Base-by-base conservation (phyloP, 768 basidiomycete species). In the Tubosaeta sp. region DNA sequence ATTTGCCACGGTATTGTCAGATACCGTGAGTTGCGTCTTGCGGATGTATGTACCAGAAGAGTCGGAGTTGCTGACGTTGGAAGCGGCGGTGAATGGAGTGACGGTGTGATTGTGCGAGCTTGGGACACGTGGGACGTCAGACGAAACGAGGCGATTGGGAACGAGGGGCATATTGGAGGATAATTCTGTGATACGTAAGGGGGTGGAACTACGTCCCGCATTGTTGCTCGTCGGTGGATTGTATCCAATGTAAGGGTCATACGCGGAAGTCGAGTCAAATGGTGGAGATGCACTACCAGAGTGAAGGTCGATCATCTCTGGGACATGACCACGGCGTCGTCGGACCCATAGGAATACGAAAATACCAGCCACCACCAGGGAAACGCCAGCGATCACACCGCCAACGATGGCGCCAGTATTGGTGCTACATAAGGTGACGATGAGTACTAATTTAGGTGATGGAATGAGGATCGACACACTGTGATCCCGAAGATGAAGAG, bases 261-360 rank as follows among this genome's bases (percentile, higher is more conserved):
- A 32, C 11, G 42, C 19, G 8, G 53, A 35, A 27, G 44, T 13
- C 6, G 25, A 13, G 13, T 42, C 2, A 34, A 48, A 56, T 9
- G 52, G 51, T 7, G 39, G 6, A 0, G 50, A 32, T 9, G 27
- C 5, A 13, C 6, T 25, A 14, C 42, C 48, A 26, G 52, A 27
- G 42, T 42, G 17, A 25, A 55, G 46, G 44, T 55, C 51, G 19
- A 61, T 38, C 37, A 43, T 52, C n/a, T 52, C 54, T 11, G 42
- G 29, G 1, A 13, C 1, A 22, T 27, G 55, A 14, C 43, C 19
- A 26, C 50, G 51, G 14, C 48, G 56, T 6, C 57, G 50, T 14
- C 55, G 58, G 5, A 54, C 44, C 49, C 51, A 62, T 11, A 59
- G 12, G 26, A 52, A 46, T 14, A 25, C 53, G 12, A 60, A 27